Conservation (phyloP, 148 eudicot genomes). For the Camellia granthamiana region DNA sequence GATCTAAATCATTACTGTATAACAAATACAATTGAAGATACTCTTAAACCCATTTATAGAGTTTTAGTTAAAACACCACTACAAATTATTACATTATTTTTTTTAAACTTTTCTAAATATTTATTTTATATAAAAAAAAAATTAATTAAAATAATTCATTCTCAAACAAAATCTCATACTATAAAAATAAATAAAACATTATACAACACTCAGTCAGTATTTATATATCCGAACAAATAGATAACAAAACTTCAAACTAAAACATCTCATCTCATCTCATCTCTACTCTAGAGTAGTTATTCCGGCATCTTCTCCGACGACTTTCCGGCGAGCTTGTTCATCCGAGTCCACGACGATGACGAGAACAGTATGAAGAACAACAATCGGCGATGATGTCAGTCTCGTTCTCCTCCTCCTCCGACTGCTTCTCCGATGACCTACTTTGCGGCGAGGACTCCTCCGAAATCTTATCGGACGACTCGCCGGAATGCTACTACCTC, state of each 20-base stretch:
- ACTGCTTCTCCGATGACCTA: constrained; percentile 56
- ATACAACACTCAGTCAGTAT: background rate
- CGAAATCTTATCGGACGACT: constrained; percentile 28
- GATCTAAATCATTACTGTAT: no score
- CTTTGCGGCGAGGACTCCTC: constrained; percentile 79
- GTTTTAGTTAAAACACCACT: no score
- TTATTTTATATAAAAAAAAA: no score
- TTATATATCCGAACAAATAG: constrained; percentile 9
- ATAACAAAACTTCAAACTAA: constrained; percentile 2
- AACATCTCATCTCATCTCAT: background rate
- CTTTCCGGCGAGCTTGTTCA: constrained; percentile 13
- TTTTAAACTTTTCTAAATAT: no score
- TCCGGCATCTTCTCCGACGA: constrained; percentile 20
- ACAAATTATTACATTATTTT: no score
- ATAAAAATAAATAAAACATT: no score
- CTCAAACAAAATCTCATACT: no score
- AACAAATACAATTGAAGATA: no score
- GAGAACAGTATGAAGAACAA: constrained; percentile 25
- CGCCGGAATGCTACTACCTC: constrained; percentile 37
- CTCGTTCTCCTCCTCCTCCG: constrained; percentile 32
- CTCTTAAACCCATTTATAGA: no score
- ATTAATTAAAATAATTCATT: no score
- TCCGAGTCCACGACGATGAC: constrained; percentile 4
- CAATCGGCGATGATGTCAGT: constrained; percentile 42
- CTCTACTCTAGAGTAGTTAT: background rate